Base-by-base conservation (phyloP, 2,329 filamentous ascomycete species). In the Verticillium tricorpus region DNA sequence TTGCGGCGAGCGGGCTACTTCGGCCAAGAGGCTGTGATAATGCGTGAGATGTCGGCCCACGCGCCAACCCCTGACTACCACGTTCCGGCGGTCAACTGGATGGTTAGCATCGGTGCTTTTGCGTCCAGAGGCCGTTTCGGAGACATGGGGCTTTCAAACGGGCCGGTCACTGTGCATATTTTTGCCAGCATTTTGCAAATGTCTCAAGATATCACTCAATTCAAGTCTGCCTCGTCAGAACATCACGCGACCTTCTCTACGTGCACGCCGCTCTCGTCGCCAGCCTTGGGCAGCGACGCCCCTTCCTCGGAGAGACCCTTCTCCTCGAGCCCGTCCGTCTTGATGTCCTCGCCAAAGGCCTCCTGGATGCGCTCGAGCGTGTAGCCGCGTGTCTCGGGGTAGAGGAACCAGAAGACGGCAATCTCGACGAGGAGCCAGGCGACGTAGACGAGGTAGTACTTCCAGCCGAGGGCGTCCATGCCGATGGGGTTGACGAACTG, bases 271-370 rank as follows among this genome's bases (percentile, higher is more conserved):
- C 78, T 76, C 3, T 74, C 74, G 1, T 74, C 76, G 56, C 76
- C 77, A 1, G 74, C 67, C 61, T 75, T 72, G 62, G 78, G 78
- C 1, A 71, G 64, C 76, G 76, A 78, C 0, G 74, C 74, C 0
- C 75, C 75, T 0, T 78, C 67, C 12, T 78, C 37, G 3, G 15
- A 12, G 37, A 40, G 6, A 12, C 37, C 54, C 54, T 56, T 56
- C 54, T 56, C 54, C 17, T 56, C 25, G 12, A 28, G 2, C 14
- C 15, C 54, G 25, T 56, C 54, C 9, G n/a, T 25, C 54, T 19
- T 28, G 28, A 14, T 15, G 22, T 32, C 54, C 6, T 56, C 54
- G 25, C 54, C 54, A 2, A 56, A 56, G 11, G 54, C 54, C 54
- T 56, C 54, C 15, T 34, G 54, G 2, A 56, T 56, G 17, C 54